Evolutionary conservation across 768 basidiomycete genomes (phyloP), one percentile per base, ranked within the genome.

Genomic region (Boletus pseudo-olivaceus): DNA sequence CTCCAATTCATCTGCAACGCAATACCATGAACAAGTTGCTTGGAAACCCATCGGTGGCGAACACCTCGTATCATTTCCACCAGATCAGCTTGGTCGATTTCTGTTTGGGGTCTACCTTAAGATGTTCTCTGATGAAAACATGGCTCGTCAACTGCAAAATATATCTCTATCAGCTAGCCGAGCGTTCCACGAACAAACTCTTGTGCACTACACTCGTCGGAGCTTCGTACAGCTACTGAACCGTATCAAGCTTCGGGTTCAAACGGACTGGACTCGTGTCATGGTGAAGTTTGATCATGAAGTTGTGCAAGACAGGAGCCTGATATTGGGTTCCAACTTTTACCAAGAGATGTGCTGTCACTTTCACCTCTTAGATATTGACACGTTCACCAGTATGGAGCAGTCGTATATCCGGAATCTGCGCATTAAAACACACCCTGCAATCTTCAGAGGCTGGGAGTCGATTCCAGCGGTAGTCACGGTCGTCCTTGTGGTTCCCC

Each of bases 301-400:
- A 12, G 50, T 67, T 4, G 0, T 15, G 33, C 35, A 5, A 7
- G 63, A 69, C 45, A 48, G 17, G 0, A 61, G 34, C 30, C 48
- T 69, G 23, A 43, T 65, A 34, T 27, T 70, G 47, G 70, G 57
- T 33, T 65, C 58, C 20, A 63, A 69, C 40, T 67, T 74, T 53
- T 72, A 74, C 54, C 79, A 82, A 53, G 82, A 84, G 39, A 62
- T 84, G 47, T 76, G 71, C 46, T 61, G 70, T 17, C 73, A 78
- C 17, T 64, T 81, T 5, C 72, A 80, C 54, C 68, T 74, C 14
- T 64, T 74, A 23, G 73, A 72, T 14, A 58, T 82, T 0, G 62
- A 73, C 53, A 72, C 73, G 5, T 66, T 67, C 23, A 41, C 59
- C 23, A 57, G 59, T 53, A 59, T 60, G 59, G 59, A 63, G 15